Base-by-base conservation (phyloP, 2,329 filamentous ascomycete species). In the Sphaerulina musiva region DNA sequence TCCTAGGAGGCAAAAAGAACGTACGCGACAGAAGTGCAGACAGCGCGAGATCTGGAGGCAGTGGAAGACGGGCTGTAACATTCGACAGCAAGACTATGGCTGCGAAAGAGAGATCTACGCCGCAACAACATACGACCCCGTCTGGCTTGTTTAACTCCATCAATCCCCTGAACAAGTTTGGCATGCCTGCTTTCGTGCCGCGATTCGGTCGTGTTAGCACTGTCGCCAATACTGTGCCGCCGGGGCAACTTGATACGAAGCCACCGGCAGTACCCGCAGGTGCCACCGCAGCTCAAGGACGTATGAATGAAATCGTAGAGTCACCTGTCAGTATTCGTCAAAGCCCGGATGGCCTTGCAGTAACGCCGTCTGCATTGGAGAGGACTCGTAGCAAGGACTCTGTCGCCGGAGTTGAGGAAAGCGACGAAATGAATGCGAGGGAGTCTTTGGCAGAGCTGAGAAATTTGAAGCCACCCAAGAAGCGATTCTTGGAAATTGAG, bases 11-110 rank as follows among this genome's bases (percentile, higher is more conserved):
- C 4, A 80, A 82, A 26, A 80, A 79, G 55, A 68, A 66, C 39
- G 70, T 76, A 10, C 81, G 89, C 40, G 90, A 95, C 54, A 81
- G 82, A 60, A 95, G 87, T 66, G 80, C 80, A 6, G 90, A 95
- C 65, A 95, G 88, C 64, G 73, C 76, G 11, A 76, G 79, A 50
- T 89, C 85, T 61, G 79, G 74, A 2, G 78, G 79, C 46, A 85
- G 81, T 60, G 77, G 76, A 31, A 84, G 58, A 52, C 43, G 61
- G 59, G 46, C 57, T 46, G 45, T 57, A 42, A 57, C 58, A 20
- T 52, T 62, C 51, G 58, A 71, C 71, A 5, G 44, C 38, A 56
- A 60, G 29, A 54, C 51, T 26, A 49, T 50, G 31, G 46, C 54
- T 23, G 62, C 59, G 45, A 59, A 49, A 5, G 53, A 61, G 17